Base-by-base conservation (phyloP, 148 eudicot genomes). In the Mesembryanthemum crystallinum region DNA sequence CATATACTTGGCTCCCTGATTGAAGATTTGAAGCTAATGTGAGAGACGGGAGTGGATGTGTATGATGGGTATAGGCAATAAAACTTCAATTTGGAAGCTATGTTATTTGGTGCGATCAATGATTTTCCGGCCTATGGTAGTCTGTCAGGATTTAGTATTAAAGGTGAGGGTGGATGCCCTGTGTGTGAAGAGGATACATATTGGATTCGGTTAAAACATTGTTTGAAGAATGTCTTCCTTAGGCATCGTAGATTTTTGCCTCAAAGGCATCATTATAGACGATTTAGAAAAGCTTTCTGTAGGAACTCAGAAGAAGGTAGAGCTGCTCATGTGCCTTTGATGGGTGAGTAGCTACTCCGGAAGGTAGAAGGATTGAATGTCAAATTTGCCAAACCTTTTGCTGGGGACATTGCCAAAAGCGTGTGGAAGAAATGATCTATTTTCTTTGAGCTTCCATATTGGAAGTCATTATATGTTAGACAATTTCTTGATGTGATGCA, bases 21-120 rank as follows among this genome's bases (percentile, higher is more conserved):
- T 29, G 67, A 69, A 7, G 67, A 77, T 64, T 43, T 68, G 27
- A 35, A 21, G 17, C 7, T 57, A 30, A 29, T 70, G 60, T 58
- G 77, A 29, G 55, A 68, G 8, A 8, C 9, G 7, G 54, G 72
- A 1, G 25, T 68, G 4, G 27, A 42, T 4, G 55, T 47, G 18
- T 42, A 2, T 68, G 68, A 64, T 32, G 68, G 2, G 1, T 17
- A 47, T 7, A 47, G 14, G 18, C 14, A 47, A 12, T 13, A 47
- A 47, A 47, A 3, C 18, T 47, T 47, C 21, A 64, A 18, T 2
- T 33, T 32, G 13, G 4, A n/a, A 33, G 42, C 23, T 4, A 29
- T 64, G 37, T 30, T 64, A 10, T 63, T 27, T 18, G 20, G 42
- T 15, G 33, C 68, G 4, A 64, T 64, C 1, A 64, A 8, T 64